phyloP scores from a whole-genome alignment of 1,139 yeast species.

The Sugiyamaella pinicola region DNA sequence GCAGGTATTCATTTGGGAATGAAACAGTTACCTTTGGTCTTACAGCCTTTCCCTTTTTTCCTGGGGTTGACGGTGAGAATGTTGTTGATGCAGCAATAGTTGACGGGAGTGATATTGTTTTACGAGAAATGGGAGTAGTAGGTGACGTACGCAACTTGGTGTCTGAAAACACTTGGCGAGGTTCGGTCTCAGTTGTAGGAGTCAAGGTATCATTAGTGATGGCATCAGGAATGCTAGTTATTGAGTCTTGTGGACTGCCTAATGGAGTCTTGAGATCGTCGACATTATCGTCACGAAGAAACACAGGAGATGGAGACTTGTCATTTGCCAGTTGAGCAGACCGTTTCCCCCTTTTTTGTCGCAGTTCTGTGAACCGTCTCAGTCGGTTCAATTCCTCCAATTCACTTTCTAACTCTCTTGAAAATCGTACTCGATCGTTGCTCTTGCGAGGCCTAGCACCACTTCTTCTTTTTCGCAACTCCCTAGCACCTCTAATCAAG shows the following conservation, averaged over 20 bases:
- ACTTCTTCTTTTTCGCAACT: conserved; percentile 8
- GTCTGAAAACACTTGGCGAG: not conserved
- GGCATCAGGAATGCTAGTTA: no score
- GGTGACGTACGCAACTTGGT: not conserved
- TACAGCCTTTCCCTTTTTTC: not conserved
- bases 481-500: conserved; percentile 1
- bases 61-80: not conserved
- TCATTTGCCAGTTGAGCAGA: not conserved
- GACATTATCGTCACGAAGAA: conserved; percentile 3
- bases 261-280: not conserved
- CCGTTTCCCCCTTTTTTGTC: not conserved
- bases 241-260: not conserved
- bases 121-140: conserved; percentile 3
- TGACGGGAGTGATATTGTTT: not conserved
- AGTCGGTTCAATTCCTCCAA: not conserved
- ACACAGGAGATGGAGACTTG: not conserved
- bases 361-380: not conserved
- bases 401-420: conserved; percentile 3
- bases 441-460: not conserved
- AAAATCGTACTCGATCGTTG: conserved; percentile 4
- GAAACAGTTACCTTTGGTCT: not conserved
- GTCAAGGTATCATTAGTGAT: no score
- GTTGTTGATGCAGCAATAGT: not conserved
- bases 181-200: not conserved
- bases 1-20: conserved; percentile 2